Conservation (phyloP, 2,329 filamentous ascomycete genomes). For the Zymoseptoria brevis region DNA sequence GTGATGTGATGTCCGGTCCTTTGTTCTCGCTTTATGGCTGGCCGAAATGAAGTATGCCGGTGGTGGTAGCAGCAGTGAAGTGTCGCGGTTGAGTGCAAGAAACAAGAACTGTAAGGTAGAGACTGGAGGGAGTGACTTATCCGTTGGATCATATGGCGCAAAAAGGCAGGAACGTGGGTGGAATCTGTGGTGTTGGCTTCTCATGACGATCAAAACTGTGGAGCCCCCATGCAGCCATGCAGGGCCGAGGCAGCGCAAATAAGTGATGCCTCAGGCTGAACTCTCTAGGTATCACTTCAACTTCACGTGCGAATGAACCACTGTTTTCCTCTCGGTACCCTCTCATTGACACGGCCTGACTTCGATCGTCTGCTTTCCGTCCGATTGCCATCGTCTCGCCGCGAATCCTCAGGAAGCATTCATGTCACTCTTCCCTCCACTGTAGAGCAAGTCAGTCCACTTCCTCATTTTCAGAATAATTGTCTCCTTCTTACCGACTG, state of each 20-base stretch:
- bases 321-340: too few species aligned
- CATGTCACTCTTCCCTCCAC: too few species aligned
- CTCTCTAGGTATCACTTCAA: not conserved
- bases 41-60: not conserved
- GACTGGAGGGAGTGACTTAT: not conserved
- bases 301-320: not conserved
- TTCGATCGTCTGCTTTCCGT: too few species aligned
- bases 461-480: not conserved
- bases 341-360: too few species aligned
- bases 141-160: not conserved
- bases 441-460: too few species aligned
- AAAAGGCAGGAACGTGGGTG: not conserved
- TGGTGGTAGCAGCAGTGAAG: not conserved
- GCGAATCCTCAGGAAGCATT: too few species aligned
- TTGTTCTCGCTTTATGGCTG: not conserved
- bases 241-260: not conserved
- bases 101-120: not conserved
- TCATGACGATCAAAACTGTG: not conserved
- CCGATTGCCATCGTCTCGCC: too few species aligned
- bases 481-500: not conserved
- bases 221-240: not conserved
- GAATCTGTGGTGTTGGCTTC: not conserved
- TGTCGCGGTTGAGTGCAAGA: not conserved
- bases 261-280: not conserved
- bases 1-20: not conserved